Conservation (phyloP, 192 early-diverging fungal genomes). For the Backusella sp. region DNA sequence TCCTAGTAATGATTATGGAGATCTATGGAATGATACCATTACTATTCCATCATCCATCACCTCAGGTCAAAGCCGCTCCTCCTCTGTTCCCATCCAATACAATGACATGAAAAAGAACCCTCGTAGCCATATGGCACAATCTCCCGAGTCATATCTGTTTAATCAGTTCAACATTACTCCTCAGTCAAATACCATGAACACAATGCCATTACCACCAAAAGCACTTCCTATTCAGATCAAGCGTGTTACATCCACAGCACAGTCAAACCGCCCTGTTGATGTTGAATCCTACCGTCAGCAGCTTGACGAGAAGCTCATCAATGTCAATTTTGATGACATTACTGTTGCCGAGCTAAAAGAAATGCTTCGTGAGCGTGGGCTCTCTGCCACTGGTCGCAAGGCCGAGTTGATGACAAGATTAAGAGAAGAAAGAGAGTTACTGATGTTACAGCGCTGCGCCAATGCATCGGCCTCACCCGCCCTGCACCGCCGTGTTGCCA, state of each 20-base stretch:
- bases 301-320: constrained; percentile 15
- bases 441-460: not conserved
- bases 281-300: not conserved
- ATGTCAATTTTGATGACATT: constrained; percentile 30
- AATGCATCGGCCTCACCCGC: not conserved
- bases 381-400: constrained; percentile 21
- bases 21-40: not conserved
- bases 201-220: not conserved
- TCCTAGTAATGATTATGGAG: not conserved
- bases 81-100: constrained; percentile 10
- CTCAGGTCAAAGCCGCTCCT: not conserved
- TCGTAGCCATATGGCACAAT: not conserved
- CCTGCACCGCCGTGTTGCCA: not conserved
- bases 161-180: not conserved
- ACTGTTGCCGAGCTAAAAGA: constrained; percentile 30
- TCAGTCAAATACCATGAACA: not conserved
- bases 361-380: constrained; percentile 8
- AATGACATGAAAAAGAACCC: not conserved
- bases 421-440: not conserved
- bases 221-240: constrained; percentile 19
- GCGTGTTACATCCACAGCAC: not conserved
- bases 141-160: not conserved
- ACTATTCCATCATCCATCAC: not conserved
- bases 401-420: constrained; percentile 16
- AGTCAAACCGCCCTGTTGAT: not conserved